Percentiles rank a stretch among this genome's conserved stretches.
These are phyloP conservation scores for Poa pratensis DNA, from an alignment of 176 grass and related monocot genomes.

Conservation along the genomic window DNA sequence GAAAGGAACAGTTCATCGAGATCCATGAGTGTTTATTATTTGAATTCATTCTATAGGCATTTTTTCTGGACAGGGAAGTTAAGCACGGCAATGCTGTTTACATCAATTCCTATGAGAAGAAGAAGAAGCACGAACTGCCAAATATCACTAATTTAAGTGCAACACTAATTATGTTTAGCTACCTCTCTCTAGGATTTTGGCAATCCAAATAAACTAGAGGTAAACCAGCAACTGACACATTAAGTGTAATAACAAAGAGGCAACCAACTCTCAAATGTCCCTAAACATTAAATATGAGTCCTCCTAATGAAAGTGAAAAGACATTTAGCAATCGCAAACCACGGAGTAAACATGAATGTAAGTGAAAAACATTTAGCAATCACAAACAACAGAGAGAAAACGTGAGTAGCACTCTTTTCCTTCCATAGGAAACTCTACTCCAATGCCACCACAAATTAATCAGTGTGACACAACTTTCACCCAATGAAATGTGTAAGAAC, in stretches of 20 bases:
- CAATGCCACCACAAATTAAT: not conserved
- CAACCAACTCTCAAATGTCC: not conserved
- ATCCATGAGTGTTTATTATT: slow-evolving; percentile 30
- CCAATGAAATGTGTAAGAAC: not conserved
- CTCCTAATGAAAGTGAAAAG: too few relatives aligned
- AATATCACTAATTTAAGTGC: not conserved
- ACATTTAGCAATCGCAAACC: too few relatives aligned
- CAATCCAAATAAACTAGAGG: not conserved
- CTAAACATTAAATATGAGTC: not conserved
- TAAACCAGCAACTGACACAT: not conserved
- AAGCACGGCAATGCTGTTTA: not conserved
- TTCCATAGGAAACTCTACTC: not conserved
- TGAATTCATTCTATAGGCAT: slow-evolving; percentile 6
- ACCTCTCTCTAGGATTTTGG: slow-evolving; percentile 6
- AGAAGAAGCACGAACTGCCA: not conserved
- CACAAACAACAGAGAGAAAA: not conserved
- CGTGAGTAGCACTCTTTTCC: not conserved
- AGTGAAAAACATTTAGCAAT: not conserved
- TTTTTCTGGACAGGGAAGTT: not conserved
- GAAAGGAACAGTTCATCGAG: slow-evolving; percentile 42
- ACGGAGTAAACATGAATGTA: not conserved
- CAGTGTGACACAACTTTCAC: not conserved
- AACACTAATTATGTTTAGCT: not conserved
- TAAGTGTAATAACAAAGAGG: slow-evolving; percentile 8
- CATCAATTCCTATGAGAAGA: not conserved